Conservation (phyloP, 1,284 basidiomycete genomes). For the Exobasidium cylindrosporum region DNA sequence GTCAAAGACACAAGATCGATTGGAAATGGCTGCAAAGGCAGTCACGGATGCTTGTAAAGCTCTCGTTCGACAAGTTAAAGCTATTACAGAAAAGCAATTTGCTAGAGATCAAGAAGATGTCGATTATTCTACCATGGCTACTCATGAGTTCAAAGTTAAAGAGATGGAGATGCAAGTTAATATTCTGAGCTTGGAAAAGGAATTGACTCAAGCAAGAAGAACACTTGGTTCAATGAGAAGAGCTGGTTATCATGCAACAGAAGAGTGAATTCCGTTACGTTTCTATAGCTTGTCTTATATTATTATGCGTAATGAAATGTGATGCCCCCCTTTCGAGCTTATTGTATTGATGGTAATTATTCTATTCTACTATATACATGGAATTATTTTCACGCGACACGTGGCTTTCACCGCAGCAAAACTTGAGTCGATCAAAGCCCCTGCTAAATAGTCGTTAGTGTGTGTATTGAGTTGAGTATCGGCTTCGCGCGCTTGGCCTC, state of each 20-base stretch:
- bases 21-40: constrained; percentile 94
- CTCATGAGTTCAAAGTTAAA: constrained; percentile 84
- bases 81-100: constrained; percentile 76
- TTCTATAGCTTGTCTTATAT: too few relatives aligned
- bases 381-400: too few relatives aligned
- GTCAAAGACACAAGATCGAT: constrained; percentile 94
- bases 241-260: constrained; percentile 50
- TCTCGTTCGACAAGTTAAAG: constrained; percentile 92
- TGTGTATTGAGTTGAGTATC: too few relatives aligned
- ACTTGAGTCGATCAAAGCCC: too few relatives aligned
- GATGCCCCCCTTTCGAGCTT: too few relatives aligned
- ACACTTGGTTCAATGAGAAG: constrained; percentile 52
- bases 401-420: neutral
- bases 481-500: too few relatives aligned
- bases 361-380: too few relatives aligned
- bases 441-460: too few relatives aligned
- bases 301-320: too few relatives aligned
- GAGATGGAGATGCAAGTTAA: constrained; percentile 98
- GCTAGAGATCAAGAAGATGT: constrained; percentile 59
- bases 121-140: constrained; percentile 89
- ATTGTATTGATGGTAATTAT: too few relatives aligned
- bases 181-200: constrained; percentile 93
- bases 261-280: constrained; percentile 40
- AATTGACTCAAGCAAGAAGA: constrained; percentile 63
- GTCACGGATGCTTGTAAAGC: constrained; percentile 98